A percentile compares a stretch with the other conserved stretches of the same genome.
phyloP scores from a whole-genome alignment of 768 basidiomycete species.

The Lactarius quietus region DNA sequence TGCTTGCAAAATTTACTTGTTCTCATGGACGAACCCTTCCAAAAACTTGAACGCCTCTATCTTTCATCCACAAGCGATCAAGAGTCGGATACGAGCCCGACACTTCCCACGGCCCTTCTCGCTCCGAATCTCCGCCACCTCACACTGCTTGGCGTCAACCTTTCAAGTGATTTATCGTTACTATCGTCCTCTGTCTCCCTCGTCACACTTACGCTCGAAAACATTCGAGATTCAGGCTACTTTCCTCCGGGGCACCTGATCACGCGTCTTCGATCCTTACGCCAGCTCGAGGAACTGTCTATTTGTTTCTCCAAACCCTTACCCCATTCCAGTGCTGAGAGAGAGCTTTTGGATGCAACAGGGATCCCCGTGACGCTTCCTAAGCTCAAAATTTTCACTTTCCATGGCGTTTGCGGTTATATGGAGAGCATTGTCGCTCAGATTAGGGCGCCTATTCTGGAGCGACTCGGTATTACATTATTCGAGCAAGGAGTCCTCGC shows the following conservation, averaged over 20 bases:
- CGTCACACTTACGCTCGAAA: not conserved
- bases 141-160: not conserved
- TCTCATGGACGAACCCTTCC: not conserved
- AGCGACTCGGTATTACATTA: not conserved
- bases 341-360: not conserved
- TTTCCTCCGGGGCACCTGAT: not conserved
- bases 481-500: not conserved
- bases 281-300: conserved; percentile 7
- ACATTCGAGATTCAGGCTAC: not conserved
- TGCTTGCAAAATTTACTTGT: not conserved
- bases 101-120: not conserved
- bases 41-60: not conserved
- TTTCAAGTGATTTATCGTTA: not conserved
- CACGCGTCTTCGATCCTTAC: not conserved
- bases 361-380: not conserved
- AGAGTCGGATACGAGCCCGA: not conserved
- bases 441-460: not conserved
- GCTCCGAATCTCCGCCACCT: conserved; percentile 4
- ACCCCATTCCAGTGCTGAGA: not conserved
- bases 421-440: conserved; percentile 6
- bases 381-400: not conserved
- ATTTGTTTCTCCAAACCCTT: conserved; percentile 3
- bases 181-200: not conserved
- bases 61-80: not conserved
- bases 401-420: not conserved